These are phyloP conservation scores for Phialemonium atrogriseum DNA, from an alignment of 2,329 filamentous ascomycete genomes.

Conservation along the genomic window DNA sequence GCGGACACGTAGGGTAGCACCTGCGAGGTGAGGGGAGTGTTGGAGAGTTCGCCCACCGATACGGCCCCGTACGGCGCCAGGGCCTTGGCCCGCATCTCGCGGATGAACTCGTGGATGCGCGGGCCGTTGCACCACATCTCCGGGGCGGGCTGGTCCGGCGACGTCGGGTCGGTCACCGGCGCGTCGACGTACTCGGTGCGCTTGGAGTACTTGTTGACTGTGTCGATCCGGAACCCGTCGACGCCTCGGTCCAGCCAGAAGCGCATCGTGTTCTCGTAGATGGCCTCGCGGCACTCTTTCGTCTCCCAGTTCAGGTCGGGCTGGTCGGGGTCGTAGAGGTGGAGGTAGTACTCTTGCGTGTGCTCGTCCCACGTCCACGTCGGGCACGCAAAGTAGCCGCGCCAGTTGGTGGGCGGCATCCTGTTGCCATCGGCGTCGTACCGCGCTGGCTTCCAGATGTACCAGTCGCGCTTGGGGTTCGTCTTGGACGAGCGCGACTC, in stretches of 20 bases:
- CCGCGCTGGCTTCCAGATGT: constrained; percentile 54
- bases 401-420: constrained; percentile 52
- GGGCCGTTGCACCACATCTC: constrained; percentile 54
- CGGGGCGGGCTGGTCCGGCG: constrained; percentile 31
- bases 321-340: constrained; percentile 60
- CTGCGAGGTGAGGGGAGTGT: constrained; percentile 40
- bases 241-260: constrained; percentile 68
- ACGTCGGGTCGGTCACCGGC: constrained; percentile 29
- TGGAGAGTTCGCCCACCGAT: constrained; percentile 55
- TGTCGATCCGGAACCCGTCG: constrained; percentile 59
- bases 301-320: constrained; percentile 76
- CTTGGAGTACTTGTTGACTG: constrained; percentile 61
- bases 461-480: constrained; percentile 51
- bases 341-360: constrained; percentile 45
- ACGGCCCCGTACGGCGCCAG: constrained; percentile 48
- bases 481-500: constrained; percentile 41
- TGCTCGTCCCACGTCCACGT: constrained; percentile 46
- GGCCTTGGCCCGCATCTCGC: constrained; percentile 46
- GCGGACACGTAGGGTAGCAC: constrained; percentile 48
- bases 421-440: constrained; percentile 44
- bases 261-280: constrained; percentile 57
- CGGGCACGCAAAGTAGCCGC: constrained; percentile 34
- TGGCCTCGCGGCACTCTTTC: constrained; percentile 53
- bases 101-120: constrained; percentile 52
- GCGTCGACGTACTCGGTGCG: constrained; percentile 47